phyloP scores from a whole-genome alignment of 768 basidiomycete species.

The Cubamyces lactineus region DNA sequence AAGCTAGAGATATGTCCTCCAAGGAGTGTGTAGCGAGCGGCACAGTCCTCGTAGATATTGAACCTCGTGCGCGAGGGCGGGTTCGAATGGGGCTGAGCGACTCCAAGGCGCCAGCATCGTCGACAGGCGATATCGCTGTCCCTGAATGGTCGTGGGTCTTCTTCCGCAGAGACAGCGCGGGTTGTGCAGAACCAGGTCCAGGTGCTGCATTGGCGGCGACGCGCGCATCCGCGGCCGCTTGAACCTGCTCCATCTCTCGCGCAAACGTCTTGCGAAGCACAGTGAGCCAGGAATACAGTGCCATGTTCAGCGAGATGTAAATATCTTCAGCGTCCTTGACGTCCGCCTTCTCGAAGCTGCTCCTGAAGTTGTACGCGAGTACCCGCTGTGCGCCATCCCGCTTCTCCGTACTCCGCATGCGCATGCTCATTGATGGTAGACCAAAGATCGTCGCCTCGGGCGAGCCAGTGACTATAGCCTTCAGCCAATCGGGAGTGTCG shows the following conservation, averaged over 20 bases:
- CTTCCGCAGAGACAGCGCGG: conserved; percentile 12
- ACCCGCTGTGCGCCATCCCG: conserved; percentile 42
- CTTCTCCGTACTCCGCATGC: conserved; percentile 60
- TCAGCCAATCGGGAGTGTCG: conserved; percentile 62
- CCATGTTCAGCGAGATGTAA: conserved; percentile 83
- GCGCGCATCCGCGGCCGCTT: conserved; percentile 59
- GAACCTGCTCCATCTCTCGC: conserved; percentile 77
- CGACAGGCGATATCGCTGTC: neutral
- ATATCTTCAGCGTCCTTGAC: conserved; percentile 67
- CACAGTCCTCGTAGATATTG: conserved; percentile 15
- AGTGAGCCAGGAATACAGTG: conserved; percentile 82
- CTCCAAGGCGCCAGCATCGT: neutral
- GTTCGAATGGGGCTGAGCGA: neutral
- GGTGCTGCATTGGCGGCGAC: neutral
- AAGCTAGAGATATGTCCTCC: conserved; percentile 3
- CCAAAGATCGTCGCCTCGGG: conserved; percentile 77
- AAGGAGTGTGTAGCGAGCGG: conserved; percentile 15
- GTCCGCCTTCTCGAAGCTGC: conserved; percentile 58
- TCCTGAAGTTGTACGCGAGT: conserved; percentile 73
- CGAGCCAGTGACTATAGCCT: conserved; percentile 59
- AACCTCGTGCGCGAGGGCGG: conserved; percentile 10
- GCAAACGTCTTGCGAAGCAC: conserved; percentile 74
- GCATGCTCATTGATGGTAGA: conserved; percentile 79
- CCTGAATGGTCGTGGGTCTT: conserved; percentile 7
- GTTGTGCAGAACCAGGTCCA: neutral